Evolutionary conservation across 1,284 basidiomycete genomes (phyloP).

Genomic region (Malassezia cuniculi): DNA sequence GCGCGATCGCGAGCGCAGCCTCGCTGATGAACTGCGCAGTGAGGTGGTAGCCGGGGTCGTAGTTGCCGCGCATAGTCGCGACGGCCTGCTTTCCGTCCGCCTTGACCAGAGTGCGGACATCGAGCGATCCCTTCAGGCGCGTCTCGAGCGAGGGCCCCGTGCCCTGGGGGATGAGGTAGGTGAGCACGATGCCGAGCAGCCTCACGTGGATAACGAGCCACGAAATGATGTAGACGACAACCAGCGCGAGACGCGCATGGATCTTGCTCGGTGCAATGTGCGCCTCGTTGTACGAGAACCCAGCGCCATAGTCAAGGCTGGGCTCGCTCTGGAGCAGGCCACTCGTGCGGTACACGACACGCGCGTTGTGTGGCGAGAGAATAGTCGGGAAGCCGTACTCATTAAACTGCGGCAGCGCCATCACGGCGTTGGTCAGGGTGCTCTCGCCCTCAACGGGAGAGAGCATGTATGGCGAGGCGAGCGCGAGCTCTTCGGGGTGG

Average conservation of each 20-base stretch:
- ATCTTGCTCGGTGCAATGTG: slow-evolving; percentile 48
- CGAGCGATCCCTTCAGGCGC: no score
- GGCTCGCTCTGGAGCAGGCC: slow-evolving; percentile 53
- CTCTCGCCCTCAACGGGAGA: slow-evolving; percentile 7
- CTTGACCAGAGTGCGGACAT: slow-evolving; percentile 42
- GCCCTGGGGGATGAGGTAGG: no score
- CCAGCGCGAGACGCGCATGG: no score
- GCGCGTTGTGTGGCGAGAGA: slow-evolving; percentile 56
- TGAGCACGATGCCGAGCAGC: slow-evolving; percentile 32
- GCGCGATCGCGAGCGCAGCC: slow-evolving; percentile 57
- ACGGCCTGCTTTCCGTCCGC: slow-evolving; percentile 50
- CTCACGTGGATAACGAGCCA: slow-evolving; percentile 47
- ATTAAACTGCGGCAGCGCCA: slow-evolving; percentile 47
- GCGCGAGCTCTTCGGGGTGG: slow-evolving; percentile 49
- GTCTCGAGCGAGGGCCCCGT: no score
- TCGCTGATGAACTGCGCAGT: slow-evolving; percentile 63
- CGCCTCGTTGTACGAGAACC: slow-evolving; percentile 68
- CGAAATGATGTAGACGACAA: slow-evolving; percentile 48
- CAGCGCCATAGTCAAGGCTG: slow-evolving; percentile 25
- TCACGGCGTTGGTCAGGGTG: slow-evolving; percentile 22
- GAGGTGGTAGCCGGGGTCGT: slow-evolving; percentile 67
- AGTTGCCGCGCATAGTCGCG: slow-evolving; percentile 55
- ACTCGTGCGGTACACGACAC: slow-evolving; percentile 65
- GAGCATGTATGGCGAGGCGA: slow-evolving; percentile 51
- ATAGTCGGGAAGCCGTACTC: slow-evolving; percentile 54